These are phyloP conservation scores for Xylaria sp. DNA, from an alignment of 2,329 filamentous ascomycete species.

Conservation along the genomic window DNA sequence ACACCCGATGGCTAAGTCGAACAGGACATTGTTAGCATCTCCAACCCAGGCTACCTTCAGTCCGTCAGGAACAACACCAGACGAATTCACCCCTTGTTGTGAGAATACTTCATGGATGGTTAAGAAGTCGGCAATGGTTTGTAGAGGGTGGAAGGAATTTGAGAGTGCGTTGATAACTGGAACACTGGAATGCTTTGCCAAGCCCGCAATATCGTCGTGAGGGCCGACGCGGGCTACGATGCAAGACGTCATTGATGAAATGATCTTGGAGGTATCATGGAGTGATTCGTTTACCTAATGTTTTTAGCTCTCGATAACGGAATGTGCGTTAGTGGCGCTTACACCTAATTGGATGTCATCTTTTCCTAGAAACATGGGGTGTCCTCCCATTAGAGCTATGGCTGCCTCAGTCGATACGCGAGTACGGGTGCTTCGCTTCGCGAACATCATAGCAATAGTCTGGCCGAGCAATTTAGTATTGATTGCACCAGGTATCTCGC, in stretches of 20 bases:
- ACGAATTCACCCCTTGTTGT: slow-evolving; percentile 55
- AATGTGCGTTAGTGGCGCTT: slow-evolving; percentile 47
- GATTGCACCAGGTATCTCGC: slow-evolving; percentile 68
- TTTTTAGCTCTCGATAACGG: slow-evolving; percentile 25
- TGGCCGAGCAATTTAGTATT: slow-evolving; percentile 74
- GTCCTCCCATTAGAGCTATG: slow-evolving; percentile 86
- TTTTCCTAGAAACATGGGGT: slow-evolving; percentile 96
- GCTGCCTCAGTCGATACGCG: slow-evolving; percentile 94
- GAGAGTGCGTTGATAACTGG: slow-evolving; percentile 90
- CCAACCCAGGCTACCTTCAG: slow-evolving; percentile 96
- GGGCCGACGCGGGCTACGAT: slow-evolving; percentile 83
- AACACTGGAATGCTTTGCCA: slow-evolving; percentile 79
- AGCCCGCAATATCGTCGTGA: slow-evolving; percentile 77
- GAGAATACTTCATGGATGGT: slow-evolving; percentile 84
- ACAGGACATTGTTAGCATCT: slow-evolving; percentile 96
- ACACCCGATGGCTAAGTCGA: slow-evolving; percentile 88
- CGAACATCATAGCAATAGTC: slow-evolving; percentile 96
- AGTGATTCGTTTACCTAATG: slow-evolving; percentile 87
- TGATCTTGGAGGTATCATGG: slow-evolving; percentile 90
- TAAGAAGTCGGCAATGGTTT: slow-evolving; percentile 93
- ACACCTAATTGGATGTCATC: slow-evolving; percentile 96
- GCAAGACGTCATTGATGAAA: slow-evolving; percentile 91
- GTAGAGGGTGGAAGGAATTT: slow-evolving; percentile 91
- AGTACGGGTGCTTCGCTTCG: slow-evolving; percentile 92
- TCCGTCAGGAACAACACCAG: slow-evolving; percentile 76